Base-by-base conservation (phyloP, 257 asterid genomes). In the Solanum rostratum region DNA sequence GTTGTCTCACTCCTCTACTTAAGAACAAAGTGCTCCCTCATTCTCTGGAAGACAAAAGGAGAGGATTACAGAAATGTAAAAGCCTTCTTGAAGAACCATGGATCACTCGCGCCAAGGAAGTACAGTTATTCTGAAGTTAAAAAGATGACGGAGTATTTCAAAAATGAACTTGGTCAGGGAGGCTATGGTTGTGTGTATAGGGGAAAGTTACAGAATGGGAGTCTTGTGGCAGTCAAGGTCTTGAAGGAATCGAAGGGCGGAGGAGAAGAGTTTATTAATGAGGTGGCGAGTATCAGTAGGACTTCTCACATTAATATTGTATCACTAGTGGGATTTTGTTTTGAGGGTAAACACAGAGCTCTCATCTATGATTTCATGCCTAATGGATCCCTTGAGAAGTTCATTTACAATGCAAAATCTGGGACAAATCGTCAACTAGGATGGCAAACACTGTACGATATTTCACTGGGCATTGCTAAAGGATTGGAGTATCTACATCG, bases 261-360 rank as follows among this genome's bases (percentile, higher is more conserved):
- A 19, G 84, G 69, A 57, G 55, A 80, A 57, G 84, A 57, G 9
- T 57, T 57, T 80, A 80, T 80, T n/a, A 80, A 80, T n/a, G 73
- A 57, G 53, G 68, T 80, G 20, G 71, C 68, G 10, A 37, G 84
- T 55, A 80, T 80, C 33, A 37, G 49, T 46, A 20, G 54, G 84
- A 80, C 73, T 11, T 81, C 84, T 37, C 84, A 81, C 3, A 45
- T 81, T 45, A 81, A 81, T 33, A 45, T 80, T 57, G 84, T 57
- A 14, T 54, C 84, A 80, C 84, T 80, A 6, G 37, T 33, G 24
- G 84, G 73, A 80, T 80, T 80, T 80, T 80, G 84, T 80, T 57
- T 37, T 33, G 84, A 80, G 1, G 84, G 84, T 57, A 15, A 62
- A 24, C 10, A 20, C 18, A 80, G 39, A 80, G 73, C 73, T 30